Conservation (phyloP, 441 rosid species). For the Pelargonium citronellum region DNA sequence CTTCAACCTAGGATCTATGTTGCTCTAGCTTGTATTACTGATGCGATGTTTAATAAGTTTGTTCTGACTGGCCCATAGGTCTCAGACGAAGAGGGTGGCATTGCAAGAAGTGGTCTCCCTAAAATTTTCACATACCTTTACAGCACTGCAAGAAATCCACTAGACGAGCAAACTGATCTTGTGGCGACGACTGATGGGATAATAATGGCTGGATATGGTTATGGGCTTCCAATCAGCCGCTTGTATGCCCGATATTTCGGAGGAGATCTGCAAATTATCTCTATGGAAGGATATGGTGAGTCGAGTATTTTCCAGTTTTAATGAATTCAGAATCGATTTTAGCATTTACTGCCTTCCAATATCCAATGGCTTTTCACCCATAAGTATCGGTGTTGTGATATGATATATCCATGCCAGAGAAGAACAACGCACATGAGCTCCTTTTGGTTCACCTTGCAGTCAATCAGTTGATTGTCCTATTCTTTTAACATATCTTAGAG, state of each 20-base stretch:
- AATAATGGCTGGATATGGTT: conserved; percentile 96
- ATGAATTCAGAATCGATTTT: conserved; percentile 3
- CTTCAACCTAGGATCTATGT: background rate
- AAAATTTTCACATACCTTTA: conserved; percentile 90
- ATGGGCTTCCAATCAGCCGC: conserved; percentile 87
- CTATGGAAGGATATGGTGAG: conserved; percentile 99
- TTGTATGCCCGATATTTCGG: conserved; percentile 90
- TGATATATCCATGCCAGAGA: too few species aligned
- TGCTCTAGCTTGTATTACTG: background rate
- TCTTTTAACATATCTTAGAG: too few species aligned
- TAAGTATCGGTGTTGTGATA: too few species aligned
- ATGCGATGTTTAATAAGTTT: conserved; percentile 11
- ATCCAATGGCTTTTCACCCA: background rate
- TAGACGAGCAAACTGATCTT: conserved; percentile 55
- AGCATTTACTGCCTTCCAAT: conserved; percentile 4
- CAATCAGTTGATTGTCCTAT: too few species aligned
- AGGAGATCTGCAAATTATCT: conserved; percentile 88
- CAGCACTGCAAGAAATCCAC: conserved; percentile 82
- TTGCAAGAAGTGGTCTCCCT: conserved; percentile 90
- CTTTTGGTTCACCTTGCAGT: too few species aligned
- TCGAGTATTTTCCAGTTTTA: conserved; percentile 2
- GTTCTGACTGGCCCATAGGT: conserved; percentile 42
- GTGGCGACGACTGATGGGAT: conserved; percentile 50
- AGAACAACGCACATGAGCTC: too few species aligned
- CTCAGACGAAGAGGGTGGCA: conserved; percentile 96